Conservation (phyloP, 441 rosid species). For the Bocquillonia castaneifolia region DNA sequence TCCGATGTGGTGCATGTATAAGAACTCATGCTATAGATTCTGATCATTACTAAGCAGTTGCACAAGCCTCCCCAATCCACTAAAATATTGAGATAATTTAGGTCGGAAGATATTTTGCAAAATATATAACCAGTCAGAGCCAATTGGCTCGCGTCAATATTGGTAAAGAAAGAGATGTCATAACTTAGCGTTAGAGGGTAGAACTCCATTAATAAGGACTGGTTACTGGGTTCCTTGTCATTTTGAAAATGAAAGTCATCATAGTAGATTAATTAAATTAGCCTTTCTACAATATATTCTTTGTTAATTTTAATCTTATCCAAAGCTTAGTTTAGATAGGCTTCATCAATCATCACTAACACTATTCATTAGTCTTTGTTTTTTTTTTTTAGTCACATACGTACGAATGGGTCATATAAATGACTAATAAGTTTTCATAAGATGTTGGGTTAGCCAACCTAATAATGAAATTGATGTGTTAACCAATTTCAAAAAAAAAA, state of each 20-base stretch:
- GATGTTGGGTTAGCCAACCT: not conserved
- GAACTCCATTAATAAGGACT: conserved; percentile 29
- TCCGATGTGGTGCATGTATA: no score
- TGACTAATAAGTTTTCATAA: not conserved
- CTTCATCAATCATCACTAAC: not conserved
- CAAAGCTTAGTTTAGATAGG: not conserved
- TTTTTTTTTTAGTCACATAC: not conserved
- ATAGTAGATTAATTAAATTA: conserved; percentile 8
- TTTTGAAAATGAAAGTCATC: conserved; percentile 7
- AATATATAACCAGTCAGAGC: no score
- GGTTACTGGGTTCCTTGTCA: not conserved
- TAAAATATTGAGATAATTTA: no score
- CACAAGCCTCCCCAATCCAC: no score
- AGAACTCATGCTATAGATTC: no score
- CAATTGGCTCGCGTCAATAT: no score
- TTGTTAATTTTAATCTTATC: not conserved
- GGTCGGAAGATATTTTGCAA: no score
- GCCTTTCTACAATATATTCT: not conserved
- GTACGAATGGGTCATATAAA: not conserved
- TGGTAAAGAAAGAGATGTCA: no score
- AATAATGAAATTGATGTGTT: not conserved
- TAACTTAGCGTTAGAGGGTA: conserved; percentile 28
- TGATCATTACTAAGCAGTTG: no score
- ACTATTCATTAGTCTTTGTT: not conserved
- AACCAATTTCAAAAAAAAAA: no score